Evolutionary conservation across 768 basidiomycete species (phyloP).

Genomic region (Russula lepida): DNA sequence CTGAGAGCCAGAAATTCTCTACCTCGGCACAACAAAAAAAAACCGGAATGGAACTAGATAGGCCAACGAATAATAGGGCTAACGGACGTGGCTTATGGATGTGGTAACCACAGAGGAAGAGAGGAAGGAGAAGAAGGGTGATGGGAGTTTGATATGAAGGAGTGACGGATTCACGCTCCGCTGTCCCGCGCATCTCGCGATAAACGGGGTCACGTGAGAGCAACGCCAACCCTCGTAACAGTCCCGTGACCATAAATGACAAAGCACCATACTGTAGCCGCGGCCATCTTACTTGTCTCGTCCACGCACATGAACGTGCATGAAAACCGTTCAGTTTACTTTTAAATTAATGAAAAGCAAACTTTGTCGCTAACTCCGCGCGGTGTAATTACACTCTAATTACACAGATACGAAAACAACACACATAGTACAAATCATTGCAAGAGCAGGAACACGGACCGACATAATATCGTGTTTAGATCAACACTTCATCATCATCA

Average conservation of each 20-base stretch:
- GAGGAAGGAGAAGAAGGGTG: background rate
- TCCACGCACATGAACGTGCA: too few species aligned
- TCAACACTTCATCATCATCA: background rate
- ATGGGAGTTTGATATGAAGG: constrained; percentile 7
- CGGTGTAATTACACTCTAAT: background rate
- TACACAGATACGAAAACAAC: background rate
- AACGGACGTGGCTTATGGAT: background rate
- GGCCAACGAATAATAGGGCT: background rate
- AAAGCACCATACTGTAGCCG: too few species aligned
- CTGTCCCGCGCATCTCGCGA: background rate
- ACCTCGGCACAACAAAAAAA: background rate
- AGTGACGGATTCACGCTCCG: constrained; percentile 16
- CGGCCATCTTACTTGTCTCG: too few species aligned
- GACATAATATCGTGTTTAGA: background rate
- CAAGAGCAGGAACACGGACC: background rate
- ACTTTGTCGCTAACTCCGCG: too few species aligned
- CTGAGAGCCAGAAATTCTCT: too few species aligned
- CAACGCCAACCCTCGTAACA: background rate
- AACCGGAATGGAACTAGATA: background rate
- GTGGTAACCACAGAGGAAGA: background rate
- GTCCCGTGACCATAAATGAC: too few species aligned
- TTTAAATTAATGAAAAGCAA: too few species aligned
- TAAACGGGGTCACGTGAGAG: constrained; percentile 19
- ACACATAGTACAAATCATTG: background rate
- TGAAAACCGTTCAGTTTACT: too few species aligned